A percentile compares a stretch with the other conserved stretches of the same genome.
phyloP scores from a whole-genome alignment of 495 filamentous ascomycete genomes.

The Hypoxylon intermedium region DNA sequence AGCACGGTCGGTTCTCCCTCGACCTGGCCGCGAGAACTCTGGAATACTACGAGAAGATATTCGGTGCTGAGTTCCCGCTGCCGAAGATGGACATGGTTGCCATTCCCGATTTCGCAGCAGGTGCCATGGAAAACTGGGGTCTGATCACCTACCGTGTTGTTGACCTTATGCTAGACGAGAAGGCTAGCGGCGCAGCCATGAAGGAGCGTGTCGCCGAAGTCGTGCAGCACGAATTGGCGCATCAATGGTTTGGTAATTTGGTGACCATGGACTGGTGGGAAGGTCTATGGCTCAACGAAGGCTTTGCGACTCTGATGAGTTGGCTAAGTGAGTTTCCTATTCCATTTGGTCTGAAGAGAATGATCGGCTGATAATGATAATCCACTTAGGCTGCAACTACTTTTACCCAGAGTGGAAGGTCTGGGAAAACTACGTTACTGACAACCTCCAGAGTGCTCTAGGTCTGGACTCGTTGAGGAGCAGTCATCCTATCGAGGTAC shows the following conservation, averaged over 20 bases:
- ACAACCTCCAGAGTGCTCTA: conserved; percentile 86
- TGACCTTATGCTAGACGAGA: conserved; percentile 90
- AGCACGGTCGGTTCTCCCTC: conserved; percentile 73
- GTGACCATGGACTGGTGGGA: conserved; percentile 99
- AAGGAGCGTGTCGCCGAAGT: conserved; percentile 94
- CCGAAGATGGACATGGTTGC: conserved; percentile 98
- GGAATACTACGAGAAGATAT: conserved; percentile 78
- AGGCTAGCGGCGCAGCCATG: conserved; percentile 85
- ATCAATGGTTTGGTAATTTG: conserved; percentile 99
- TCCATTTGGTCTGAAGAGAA: not conserved
- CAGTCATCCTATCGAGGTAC: conserved; percentile 96
- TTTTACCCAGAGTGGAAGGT: conserved; percentile 99
- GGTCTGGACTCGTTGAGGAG: conserved; percentile 88
- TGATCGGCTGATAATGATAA: conserved; percentile 25
- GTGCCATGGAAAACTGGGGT: conserved; percentile 99
- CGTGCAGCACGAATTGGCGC: conserved; percentile 95
- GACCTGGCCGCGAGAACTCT: conserved; percentile 71
- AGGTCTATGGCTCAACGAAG: conserved; percentile 97
- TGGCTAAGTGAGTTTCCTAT: conserved; percentile 46
- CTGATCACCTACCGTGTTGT: conserved; percentile 93
- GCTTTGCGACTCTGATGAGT: conserved; percentile 88
- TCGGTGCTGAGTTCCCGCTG: conserved; percentile 70
- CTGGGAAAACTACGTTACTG: conserved; percentile 94
- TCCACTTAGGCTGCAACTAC: conserved; percentile 70
- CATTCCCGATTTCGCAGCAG: conserved; percentile 90